These are phyloP conservation scores for Ogataea trehaloabstinens DNA, from an alignment of 805 yeast genomes.

Conservation along the genomic window DNA sequence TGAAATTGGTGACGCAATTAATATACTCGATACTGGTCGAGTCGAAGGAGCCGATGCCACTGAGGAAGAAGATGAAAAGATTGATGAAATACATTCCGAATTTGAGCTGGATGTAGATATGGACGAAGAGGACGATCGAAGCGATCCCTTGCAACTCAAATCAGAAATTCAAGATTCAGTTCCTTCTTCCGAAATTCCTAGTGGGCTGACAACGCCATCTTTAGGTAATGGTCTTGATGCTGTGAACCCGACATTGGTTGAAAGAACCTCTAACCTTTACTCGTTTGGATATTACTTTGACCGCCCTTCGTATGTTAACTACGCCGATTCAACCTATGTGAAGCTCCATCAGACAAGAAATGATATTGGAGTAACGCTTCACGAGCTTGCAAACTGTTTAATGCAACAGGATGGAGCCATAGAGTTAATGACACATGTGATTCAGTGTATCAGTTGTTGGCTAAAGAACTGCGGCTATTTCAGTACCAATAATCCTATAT, in stretches of 20 bases:
- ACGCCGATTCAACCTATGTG: slow-evolving; percentile 40
- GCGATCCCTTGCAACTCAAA: slow-evolving; percentile 1
- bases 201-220: slow-evolving; percentile 28
- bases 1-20: slow-evolving; percentile 2
- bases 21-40: not conserved
- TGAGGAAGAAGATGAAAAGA: not conserved
- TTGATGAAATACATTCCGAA: slow-evolving; percentile 1
- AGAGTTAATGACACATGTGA: slow-evolving; percentile 55
- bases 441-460: slow-evolving; percentile 72
- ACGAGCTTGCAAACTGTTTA: slow-evolving; percentile 50
- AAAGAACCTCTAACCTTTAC: slow-evolving; percentile 26
- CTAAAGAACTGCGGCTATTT: slow-evolving; percentile 30
- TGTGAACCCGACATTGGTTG: slow-evolving; percentile 39
- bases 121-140: slow-evolving; percentile 1
- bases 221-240: slow-evolving; percentile 40
- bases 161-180: slow-evolving; percentile 15
- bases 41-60: not conserved
- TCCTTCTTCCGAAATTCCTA: slow-evolving; percentile 30
- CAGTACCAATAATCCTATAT: slow-evolving; percentile 26
- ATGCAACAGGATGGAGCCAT: slow-evolving; percentile 58
- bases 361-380: slow-evolving; percentile 53
- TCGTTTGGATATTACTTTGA: slow-evolving; percentile 31
- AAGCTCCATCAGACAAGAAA: slow-evolving; percentile 61
- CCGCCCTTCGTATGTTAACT: slow-evolving; percentile 21
- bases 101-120: slow-evolving; percentile 4